These are phyloP conservation scores for Cucurbita moschata DNA, from an alignment of 306 rosid species.

Conservation along the genomic window DNA sequence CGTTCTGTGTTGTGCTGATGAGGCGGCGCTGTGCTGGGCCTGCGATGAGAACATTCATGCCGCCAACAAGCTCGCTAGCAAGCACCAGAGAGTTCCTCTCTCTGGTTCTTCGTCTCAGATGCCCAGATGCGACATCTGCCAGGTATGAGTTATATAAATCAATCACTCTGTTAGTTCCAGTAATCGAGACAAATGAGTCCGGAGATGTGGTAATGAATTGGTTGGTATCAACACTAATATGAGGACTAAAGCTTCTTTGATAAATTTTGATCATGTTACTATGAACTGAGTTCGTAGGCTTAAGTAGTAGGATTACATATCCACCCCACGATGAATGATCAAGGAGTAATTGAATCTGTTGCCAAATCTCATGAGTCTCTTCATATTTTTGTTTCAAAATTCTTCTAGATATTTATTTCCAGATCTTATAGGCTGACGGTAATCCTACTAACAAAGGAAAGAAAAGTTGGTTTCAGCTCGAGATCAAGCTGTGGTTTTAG, in stretches of 20 bases:
- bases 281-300: neutral
- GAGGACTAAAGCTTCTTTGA: neutral
- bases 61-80: constrained; percentile 84
- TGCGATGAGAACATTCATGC: constrained; percentile 90
- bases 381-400: neutral
- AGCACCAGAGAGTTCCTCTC: constrained; percentile 81
- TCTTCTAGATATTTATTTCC: neutral
- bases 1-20: constrained; percentile 92
- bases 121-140: constrained; percentile 94
- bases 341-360: neutral
- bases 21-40: constrained; percentile 85
- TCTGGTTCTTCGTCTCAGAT: constrained; percentile 48
- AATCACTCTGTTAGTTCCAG: neutral
- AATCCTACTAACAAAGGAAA: neutral
- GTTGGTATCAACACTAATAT: neutral
- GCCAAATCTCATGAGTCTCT: neutral
- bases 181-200: neutral
- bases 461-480: neutral
- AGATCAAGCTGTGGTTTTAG: neutral
- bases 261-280: neutral
- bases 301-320: neutral
- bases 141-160: constrained; percentile 22
- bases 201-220: neutral
- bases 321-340: neutral
- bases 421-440: neutral